Base-by-base conservation (phyloP, 1,139 yeast species). In the Geotrichum europaeum region DNA sequence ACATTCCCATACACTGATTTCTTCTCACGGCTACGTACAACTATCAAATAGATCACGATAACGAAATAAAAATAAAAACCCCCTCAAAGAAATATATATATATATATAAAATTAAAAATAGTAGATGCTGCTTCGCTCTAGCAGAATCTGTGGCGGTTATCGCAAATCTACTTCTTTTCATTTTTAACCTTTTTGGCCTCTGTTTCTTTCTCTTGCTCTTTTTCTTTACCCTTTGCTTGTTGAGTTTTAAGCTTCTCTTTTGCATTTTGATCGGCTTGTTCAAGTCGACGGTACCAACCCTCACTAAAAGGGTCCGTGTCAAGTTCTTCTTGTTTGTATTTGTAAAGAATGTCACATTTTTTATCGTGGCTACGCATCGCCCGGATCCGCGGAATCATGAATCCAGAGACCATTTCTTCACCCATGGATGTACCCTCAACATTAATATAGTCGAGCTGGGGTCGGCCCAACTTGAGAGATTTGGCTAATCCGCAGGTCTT, bases 301-400 rank as follows among this genome's bases (percentile, higher is more conserved):
- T 57, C 59, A 7, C n/a, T 30, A 24, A 34, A 47, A 4, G 47
- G 25, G 18, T 52, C 56, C 15, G 43, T 32, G 9, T 45, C 40
- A 15, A 47, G 36, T 12, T 52, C 43, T 25, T 52, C 49, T 10
- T 54, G 12, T 22, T 22, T 51, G 22, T 36, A 15, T 10, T 56
- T 20, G 55, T 56, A 60, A 5, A 55, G 13, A n/a, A 22, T 20
- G 64, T 67, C 66, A 56, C 68, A 68, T 12, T 30, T 58, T 25
- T 59, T 59, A 24, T 55, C 60, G 34, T 56, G 58, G 10, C 59
- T 55, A 47, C 73, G 64, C 60, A 65, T 62, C 9, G 57, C 54
- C 13, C 66, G 65, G 45, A 72, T 67, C 36, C 72, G 67, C 56
- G 70, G 72, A 54, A 63, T 62, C 57, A 62, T 60, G 64, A 63